phyloP scores from a whole-genome alignment of 2,329 filamentous ascomycete species.

The Bipolaris gigantea region DNA sequence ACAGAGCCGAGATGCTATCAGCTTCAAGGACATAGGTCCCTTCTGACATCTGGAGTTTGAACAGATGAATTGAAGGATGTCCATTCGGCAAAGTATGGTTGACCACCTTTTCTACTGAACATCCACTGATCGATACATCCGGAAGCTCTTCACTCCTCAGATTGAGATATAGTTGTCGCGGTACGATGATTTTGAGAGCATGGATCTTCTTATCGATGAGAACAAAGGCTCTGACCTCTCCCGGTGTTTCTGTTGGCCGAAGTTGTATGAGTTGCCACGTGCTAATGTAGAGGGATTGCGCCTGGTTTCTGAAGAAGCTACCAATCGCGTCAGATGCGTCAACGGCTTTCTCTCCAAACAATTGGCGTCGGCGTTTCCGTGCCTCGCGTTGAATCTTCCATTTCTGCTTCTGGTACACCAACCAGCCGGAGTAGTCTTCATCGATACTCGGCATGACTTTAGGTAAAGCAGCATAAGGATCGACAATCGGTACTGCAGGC shows the following conservation, averaged over 20 bases:
- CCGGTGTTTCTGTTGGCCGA: constrained; percentile 77
- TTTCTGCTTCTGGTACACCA: constrained; percentile 96
- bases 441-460: constrained; percentile 81
- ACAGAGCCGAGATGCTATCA: constrained; percentile 78
- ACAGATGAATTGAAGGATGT: constrained; percentile 89
- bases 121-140: constrained; percentile 82
- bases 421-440: constrained; percentile 83
- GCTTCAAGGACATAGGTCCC: constrained; percentile 82
- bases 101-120: constrained; percentile 88
- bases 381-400: constrained; percentile 98
- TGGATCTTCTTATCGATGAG: constrained; percentile 94
- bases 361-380: constrained; percentile 77
- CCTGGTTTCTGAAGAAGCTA: constrained; percentile 84
- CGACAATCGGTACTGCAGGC: constrained; percentile 58
- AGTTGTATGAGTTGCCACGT: constrained; percentile 96
- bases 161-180: constrained; percentile 87
- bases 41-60: constrained; percentile 89
- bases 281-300: constrained; percentile 83
- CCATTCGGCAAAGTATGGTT: constrained; percentile 93
- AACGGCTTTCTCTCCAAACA: constrained; percentile 83
- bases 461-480: constrained; percentile 82
- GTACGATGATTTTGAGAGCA: constrained; percentile 82
- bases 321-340: constrained; percentile 64
- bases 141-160: constrained; percentile 85
- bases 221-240: constrained; percentile 84